Evolutionary conservation across 306 rosid genomes (phyloP).

Genomic region (Ceratonia siliqua): DNA sequence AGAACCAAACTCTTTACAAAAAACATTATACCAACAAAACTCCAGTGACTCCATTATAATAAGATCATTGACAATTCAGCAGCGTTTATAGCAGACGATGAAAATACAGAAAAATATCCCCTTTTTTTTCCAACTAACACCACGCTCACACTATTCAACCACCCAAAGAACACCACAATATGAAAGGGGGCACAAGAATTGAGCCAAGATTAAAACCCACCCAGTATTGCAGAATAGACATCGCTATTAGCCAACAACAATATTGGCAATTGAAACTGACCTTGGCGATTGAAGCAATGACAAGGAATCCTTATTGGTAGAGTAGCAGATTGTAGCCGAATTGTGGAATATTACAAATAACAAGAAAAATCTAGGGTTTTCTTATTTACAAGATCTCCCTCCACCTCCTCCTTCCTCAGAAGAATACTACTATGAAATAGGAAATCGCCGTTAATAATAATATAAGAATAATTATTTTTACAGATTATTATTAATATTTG

Average conservation of each 20-base stretch:
- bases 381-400: slow-evolving; percentile 51
- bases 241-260: not conserved
- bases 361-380: slow-evolving; percentile 52
- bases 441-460: slow-evolving; percentile 40
- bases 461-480: slow-evolving; percentile 10
- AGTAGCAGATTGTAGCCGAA: slow-evolving; percentile 41
- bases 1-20: slow-evolving; percentile 20
- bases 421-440: slow-evolving; percentile 24
- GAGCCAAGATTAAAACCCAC: not conserved
- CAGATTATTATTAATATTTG: slow-evolving; percentile 5
- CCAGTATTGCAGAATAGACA: slow-evolving; percentile 19
- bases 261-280: slow-evolving; percentile 38
- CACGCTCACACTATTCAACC: not conserved
- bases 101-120: not conserved
- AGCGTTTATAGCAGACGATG: slow-evolving; percentile 22
- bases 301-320: slow-evolving; percentile 31
- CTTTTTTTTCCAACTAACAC: slow-evolving; percentile 9
- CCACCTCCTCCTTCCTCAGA: slow-evolving; percentile 16
- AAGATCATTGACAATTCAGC: slow-evolving; percentile 29
- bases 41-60: not conserved
- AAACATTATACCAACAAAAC: slow-evolving; percentile 29
- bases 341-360: slow-evolving; percentile 25
- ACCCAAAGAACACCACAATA: not conserved
- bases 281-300: slow-evolving; percentile 44
- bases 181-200: not conserved